Evolutionary conservation across 140 eudicot species (phyloP).

Genomic region (Ambrosia hybrid): DNA sequence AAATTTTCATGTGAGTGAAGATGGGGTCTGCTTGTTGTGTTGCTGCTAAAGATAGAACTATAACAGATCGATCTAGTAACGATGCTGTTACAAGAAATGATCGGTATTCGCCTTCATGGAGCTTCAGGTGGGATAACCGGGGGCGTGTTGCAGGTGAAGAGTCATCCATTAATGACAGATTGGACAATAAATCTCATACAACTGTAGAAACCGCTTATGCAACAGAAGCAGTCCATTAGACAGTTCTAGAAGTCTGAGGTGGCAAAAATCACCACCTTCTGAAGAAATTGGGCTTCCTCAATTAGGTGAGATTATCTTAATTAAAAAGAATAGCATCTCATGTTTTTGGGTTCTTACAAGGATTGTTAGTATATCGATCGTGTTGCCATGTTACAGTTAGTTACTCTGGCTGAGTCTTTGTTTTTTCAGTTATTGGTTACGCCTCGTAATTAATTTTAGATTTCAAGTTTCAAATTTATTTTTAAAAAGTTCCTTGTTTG

Average conservation of each 20-base stretch:
- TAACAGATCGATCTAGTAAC: conserved; percentile 63
- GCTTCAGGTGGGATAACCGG: conserved; percentile 96
- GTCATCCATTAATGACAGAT: conserved; percentile 48
- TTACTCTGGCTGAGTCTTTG: not conserved
- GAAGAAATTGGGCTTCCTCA: conserved; percentile 53
- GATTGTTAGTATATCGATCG: not conserved
- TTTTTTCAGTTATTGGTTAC: not conserved
- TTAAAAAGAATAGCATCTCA: not conserved
- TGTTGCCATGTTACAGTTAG: conserved; percentile 13
- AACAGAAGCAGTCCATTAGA: conserved; percentile 91
- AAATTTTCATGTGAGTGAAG: conserved; percentile 40
- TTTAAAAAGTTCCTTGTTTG: conserved; percentile 4
- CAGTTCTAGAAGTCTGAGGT: conserved; percentile 55
- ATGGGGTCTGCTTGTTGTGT: conserved; percentile 99
- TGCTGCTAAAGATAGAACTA: conserved; percentile 86
- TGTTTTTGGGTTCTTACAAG: not conserved
- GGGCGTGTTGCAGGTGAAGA: conserved; percentile 96
- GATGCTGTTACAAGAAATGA: conserved; percentile 63
- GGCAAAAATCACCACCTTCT: conserved; percentile 75
- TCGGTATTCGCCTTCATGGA: conserved; percentile 93
- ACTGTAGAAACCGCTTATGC: conserved; percentile 67
- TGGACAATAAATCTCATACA: conserved; percentile 67
- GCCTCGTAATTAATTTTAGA: not conserved
- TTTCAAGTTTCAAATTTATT: not conserved
- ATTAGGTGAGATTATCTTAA: conserved; percentile 44